Base-by-base conservation (phyloP, 441 rosid genomes). In the Populus trichocarpa region DNA sequence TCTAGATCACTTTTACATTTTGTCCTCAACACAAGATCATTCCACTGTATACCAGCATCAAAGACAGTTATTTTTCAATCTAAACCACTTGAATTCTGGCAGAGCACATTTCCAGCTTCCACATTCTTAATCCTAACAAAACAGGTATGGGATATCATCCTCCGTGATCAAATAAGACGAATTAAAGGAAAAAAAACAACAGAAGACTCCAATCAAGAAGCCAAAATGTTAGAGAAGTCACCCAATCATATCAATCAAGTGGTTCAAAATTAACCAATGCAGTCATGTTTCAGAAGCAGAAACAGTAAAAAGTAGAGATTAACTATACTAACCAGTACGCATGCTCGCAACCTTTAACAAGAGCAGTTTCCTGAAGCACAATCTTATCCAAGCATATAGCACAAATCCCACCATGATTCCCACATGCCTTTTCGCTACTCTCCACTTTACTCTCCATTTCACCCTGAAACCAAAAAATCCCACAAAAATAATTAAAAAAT, bases 261-360 rank as follows among this genome's bases (percentile, higher is more conserved):
- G 33, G 20, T 4, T 13, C 2, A 70, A 18, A 36, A 22, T 8
- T n/a, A 67, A 14, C 26, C 5, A 71, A 8, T 28, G n/a, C 22
- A 30, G 6, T 18, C 13, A 33, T 11, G 35, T 18, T 53, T 11
- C 18, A 40, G 11, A 35, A 16, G 3, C 30, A 4, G 2, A 72
- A 36, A 38, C 28, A 70, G 28, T 30, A 36, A 6, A 40, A 6
- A 78, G 35, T 67, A 63, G 40, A 25, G 33, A 66, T 18, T 33
- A n/a, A 22, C 14, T 23, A 25, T 50, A 82, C 94, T 79, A 82
- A 89, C 97, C 97, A 92, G 86, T 92, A 92, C n/a, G 93, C 86
- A 42, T 92, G 94, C 86, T 92, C 93, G 85, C 94, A 92, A 76
- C 89, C 94, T 81, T 87, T 89, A 73, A 92, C 77, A 64, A 90